Evolutionary conservation across 2,329 filamentous ascomycete species (phyloP).

Genomic region (Monosporascus sp.): DNA sequence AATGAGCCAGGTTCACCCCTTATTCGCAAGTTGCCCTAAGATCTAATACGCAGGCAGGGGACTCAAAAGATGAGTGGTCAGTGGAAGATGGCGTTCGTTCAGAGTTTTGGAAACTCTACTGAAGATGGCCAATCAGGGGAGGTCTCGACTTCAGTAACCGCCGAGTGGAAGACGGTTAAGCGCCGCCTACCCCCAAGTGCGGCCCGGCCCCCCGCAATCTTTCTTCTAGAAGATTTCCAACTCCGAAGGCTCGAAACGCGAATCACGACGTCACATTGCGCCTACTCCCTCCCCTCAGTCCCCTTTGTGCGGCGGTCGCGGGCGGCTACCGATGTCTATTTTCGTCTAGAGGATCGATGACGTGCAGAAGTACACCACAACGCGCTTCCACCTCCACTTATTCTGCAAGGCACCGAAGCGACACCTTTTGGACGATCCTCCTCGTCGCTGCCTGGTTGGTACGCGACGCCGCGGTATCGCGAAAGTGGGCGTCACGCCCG

Average conservation of each 20-base stretch:
- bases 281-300: not conserved
- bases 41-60: no score
- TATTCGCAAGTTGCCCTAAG: no score
- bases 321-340: not conserved
- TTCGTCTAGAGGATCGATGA: not conserved
- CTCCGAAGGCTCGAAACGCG: not conserved
- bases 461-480: constrained; percentile 8
- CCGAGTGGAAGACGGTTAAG: not conserved
- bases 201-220: not conserved
- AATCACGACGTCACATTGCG: not conserved
- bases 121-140: not conserved
- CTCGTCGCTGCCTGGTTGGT: constrained; percentile 8
- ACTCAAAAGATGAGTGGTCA: no score
- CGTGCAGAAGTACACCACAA: not conserved
- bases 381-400: no score
- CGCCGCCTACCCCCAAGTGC: not conserved
- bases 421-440: constrained; percentile 2
- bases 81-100: no score
- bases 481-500: constrained; percentile 20
- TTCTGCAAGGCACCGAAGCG: constrained; percentile 18
- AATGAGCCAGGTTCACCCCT: no score
- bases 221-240: constrained; percentile 3
- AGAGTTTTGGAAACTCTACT: no score
- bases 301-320: no score
- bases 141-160: not conserved